These are phyloP conservation scores for Penicillium canariense DNA, from an alignment of 495 filamentous ascomycete genomes.

Conservation along the genomic window DNA sequence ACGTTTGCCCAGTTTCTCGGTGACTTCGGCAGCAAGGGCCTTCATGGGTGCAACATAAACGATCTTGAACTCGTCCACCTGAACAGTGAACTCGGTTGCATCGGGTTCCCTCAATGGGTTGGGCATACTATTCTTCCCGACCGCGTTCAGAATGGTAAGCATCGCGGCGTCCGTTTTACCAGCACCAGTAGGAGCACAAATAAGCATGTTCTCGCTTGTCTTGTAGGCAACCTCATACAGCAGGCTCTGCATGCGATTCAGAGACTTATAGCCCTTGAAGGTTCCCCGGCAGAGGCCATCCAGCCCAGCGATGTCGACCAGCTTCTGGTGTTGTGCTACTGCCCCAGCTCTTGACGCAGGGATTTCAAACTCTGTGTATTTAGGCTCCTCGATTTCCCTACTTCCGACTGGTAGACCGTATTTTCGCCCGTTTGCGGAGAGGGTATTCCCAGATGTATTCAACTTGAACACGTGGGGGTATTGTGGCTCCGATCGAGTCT, in stretches of 20 bases:
- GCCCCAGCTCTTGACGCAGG: conserved; percentile 80
- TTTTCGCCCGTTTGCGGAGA: conserved; percentile 70
- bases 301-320: conserved; percentile 76
- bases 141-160: conserved; percentile 86
- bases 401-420: conserved; percentile 73
- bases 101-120: conserved; percentile 72
- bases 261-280: conserved; percentile 86
- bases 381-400: conserved; percentile 57
- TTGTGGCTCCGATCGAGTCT: conserved; percentile 58
- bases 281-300: conserved; percentile 89
- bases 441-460: conserved; percentile 76
- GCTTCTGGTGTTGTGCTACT: conserved; percentile 63
- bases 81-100: conserved; percentile 71
- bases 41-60: conserved; percentile 61
- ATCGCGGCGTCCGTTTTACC: conserved; percentile 99
- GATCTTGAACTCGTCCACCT: conserved; percentile 82
- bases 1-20: conserved; percentile 90
- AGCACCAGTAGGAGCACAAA: conserved; percentile 96
- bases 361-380: conserved; percentile 85
- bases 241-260: conserved; percentile 98
- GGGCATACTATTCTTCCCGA: conserved; percentile 79
- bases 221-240: conserved; percentile 95
- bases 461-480: conserved; percentile 93
- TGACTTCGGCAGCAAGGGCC: conserved; percentile 92
- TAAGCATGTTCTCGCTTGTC: conserved; percentile 96